A percentile compares a stretch with the other conserved stretches of the same genome.
Evolutionary conservation across 192 early-diverging fungal genomes (phyloP).

Genomic region (Diversispora eburnea): DNA sequence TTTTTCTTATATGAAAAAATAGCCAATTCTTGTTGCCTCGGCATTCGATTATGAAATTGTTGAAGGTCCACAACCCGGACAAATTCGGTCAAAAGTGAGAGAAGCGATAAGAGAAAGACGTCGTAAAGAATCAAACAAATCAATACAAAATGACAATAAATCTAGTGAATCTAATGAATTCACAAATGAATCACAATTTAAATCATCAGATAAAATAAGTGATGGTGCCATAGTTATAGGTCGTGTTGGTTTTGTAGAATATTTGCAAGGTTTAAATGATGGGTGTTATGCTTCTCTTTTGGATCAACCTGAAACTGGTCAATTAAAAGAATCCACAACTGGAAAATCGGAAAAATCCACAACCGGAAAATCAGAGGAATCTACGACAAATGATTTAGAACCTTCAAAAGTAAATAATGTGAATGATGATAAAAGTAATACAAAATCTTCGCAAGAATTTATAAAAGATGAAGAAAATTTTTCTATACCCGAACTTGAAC

Average conservation of each 20-base stretch:
- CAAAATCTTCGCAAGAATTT: conserved; percentile 5
- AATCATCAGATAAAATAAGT: conserved; percentile 27
- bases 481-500: conserved; percentile 39
- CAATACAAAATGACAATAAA: conserved; percentile 18
- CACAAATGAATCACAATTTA: not conserved
- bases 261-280: conserved; percentile 41
- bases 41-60: conserved; percentile 44
- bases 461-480: conserved; percentile 31
- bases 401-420: not conserved
- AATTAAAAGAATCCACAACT: not conserved
- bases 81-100: conserved; percentile 40
- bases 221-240: conserved; percentile 41
- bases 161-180: not conserved
- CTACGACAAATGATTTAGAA: not conserved
- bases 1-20: not conserved
- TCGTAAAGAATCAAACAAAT: conserved; percentile 30
- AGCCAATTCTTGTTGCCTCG: conserved; percentile 46
- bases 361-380: not conserved
- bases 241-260: conserved; percentile 35
- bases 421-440: not conserved
- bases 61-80: conserved; percentile 37
- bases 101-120: conserved; percentile 36
- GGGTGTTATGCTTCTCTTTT: conserved; percentile 39
- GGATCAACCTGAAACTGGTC: conserved; percentile 26
- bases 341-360: not conserved